Conservation (phyloP, 2,329 filamentous ascomycete species). For the Alternaria ethzedia region DNA sequence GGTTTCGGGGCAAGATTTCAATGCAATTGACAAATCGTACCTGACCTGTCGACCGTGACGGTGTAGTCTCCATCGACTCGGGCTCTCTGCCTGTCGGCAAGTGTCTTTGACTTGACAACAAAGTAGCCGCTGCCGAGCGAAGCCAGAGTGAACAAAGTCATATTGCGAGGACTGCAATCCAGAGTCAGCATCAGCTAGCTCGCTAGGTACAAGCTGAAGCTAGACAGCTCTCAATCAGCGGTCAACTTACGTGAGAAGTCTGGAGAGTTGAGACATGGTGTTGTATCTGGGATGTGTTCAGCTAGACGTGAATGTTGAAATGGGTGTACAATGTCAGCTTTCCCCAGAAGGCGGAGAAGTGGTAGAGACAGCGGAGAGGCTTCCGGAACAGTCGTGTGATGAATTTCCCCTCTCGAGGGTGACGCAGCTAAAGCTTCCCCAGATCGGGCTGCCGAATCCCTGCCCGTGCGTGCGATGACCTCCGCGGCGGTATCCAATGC, state of each 20-base stretch:
- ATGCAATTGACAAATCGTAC: slow-evolving; percentile 15
- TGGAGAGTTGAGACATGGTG: slow-evolving; percentile 37
- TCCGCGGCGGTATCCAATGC: slow-evolving; percentile 13
- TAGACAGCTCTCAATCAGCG: background rate
- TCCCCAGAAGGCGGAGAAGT: background rate
- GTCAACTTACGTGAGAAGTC: slow-evolving; percentile 38
- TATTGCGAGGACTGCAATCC: slow-evolving; percentile 37
- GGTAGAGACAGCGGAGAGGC: slow-evolving; percentile 3
- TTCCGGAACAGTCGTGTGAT: slow-evolving; percentile 27
- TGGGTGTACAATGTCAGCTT: background rate
- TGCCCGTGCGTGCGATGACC: slow-evolving; percentile 3
- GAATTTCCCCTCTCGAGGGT: slow-evolving; percentile 26
- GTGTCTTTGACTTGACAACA: slow-evolving; percentile 38
- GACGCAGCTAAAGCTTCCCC: slow-evolving; percentile 22
- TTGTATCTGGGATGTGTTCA: background rate
- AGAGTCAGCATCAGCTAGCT: slow-evolving; percentile 19
- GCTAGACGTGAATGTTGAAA: background rate
- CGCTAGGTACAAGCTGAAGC: slow-evolving; percentile 7
- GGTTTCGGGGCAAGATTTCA: background rate
- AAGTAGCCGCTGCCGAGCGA: slow-evolving; percentile 43
- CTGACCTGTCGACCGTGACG: slow-evolving; percentile 46
- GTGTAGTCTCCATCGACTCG: slow-evolving; percentile 42
- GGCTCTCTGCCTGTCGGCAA: slow-evolving; percentile 38
- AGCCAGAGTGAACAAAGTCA: slow-evolving; percentile 38
- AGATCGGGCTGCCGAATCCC: slow-evolving; percentile 16